Evolutionary conservation across 257 asterid species (phyloP).

Genomic region (Rhazya stricta): DNA sequence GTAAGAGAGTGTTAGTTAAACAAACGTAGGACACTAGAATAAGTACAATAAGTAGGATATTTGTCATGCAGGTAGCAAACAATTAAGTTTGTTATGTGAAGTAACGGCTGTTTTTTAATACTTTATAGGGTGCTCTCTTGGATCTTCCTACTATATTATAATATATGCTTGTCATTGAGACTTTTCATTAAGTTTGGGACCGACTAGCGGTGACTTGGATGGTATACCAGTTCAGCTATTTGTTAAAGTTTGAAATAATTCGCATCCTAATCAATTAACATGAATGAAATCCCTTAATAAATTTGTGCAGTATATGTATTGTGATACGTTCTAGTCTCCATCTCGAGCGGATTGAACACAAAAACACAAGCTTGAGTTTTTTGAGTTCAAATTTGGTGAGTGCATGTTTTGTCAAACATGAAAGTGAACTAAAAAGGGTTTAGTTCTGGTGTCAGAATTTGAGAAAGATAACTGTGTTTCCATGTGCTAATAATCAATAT

Average conservation of each 20-base stretch:
- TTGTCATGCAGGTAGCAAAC: slow-evolving; percentile 11
- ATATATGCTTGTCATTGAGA: neutral
- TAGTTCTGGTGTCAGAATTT: neutral
- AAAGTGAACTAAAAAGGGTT: neutral
- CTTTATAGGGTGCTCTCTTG: neutral
- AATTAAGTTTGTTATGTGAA: slow-evolving; percentile 15
- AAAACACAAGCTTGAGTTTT: no score
- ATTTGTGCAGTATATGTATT: no score
- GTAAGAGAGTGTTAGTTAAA: slow-evolving; percentile 9
- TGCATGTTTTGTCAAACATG: neutral
- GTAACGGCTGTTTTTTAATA: neutral
- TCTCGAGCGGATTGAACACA: no score
- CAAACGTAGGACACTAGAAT: neutral
- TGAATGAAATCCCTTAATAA: no score
- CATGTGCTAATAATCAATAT: neutral
- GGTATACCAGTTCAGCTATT: no score
- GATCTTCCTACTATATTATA: neutral
- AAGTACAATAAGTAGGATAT: slow-evolving; percentile 5
- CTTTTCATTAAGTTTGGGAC: neutral
- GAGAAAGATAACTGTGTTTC: neutral
- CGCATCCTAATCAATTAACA: no score
- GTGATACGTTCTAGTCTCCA: no score
- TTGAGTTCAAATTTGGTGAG: no score
- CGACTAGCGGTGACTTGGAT: neutral
- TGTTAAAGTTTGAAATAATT: neutral